Evolutionary conservation across 345 rosid species (phyloP), one percentile per base, ranked within the genome.

Genomic region (Gossypium thurberi): DNA sequence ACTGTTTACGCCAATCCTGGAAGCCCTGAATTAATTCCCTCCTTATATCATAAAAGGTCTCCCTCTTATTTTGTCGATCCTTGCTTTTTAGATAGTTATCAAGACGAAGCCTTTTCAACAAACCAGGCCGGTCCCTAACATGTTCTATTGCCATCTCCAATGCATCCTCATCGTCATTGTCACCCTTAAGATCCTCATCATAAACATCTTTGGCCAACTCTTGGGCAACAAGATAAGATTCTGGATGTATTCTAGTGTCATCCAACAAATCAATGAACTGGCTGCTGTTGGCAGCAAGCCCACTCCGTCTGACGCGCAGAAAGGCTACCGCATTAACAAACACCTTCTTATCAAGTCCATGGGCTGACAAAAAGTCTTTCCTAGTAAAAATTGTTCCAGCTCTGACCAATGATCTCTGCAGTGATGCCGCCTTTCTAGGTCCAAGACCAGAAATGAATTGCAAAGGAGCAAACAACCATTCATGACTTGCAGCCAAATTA

Each of bases 201-300:
- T 85, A 95, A 61, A 93, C 87, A 84, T 83, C 96, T 78, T 89
- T 92, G 2, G 99, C 98, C 88, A 95, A 79, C 82, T 96, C 98
- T 71, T 90, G 94, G 0, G 98, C 99, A 61, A 91, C 91, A 48
- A 83, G 80, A 82, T 90, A 96, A 56, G 98, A 96, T 81, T 96
- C 98, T 1, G 99, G 99, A 83, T 96, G 97, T 76, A 96, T 96
- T 80, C 99, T 82, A n/a, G 99, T 96, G 78, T 93, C 99, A 85
- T 96, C 99, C 83, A 96, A 80, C 77, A 93, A 85, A 81, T 96
- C 99, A 64, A 96, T 89, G 78, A 86, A 96, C 74, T 91, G 99
- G 81, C 93, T 93, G 81, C 96, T 91, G 84, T 86, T 91, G 66
- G 94, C 96, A 65, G 98, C 99, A 77, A 87, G 85, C 63, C 98